Percentiles rank a stretch among this genome's conserved stretches.
Evolutionary conservation across 176 grass and related monocot species (phyloP).

Genomic region (maize (Zea mays)): Zm-B73-REFERENCE-NAM-5.0 NC_050098.1:184275001-184275500

Average conservation of each 20-base stretch:
- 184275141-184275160: neutral
- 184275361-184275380: too few relatives aligned
- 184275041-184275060: neutral
- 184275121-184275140: neutral
- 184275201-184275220: neutral
- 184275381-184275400: too few relatives aligned
- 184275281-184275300: neutral
- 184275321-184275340: neutral
- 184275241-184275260: neutral
- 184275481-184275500: constrained; percentile 1
- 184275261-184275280: neutral
- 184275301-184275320: constrained; percentile 14
- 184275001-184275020: too few relatives aligned
- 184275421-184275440: too few relatives aligned
- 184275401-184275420: too few relatives aligned
- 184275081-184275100: neutral
- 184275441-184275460: neutral
- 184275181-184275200: neutral
- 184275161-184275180: neutral
- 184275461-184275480: neutral
- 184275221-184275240: neutral
- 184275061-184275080: neutral
- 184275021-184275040: too few relatives aligned
- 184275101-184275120: neutral
- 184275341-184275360: too few relatives aligned